These are phyloP conservation scores for Candida ficus DNA, from an alignment of 805 yeast genomes.

Conservation along the genomic window DNA sequence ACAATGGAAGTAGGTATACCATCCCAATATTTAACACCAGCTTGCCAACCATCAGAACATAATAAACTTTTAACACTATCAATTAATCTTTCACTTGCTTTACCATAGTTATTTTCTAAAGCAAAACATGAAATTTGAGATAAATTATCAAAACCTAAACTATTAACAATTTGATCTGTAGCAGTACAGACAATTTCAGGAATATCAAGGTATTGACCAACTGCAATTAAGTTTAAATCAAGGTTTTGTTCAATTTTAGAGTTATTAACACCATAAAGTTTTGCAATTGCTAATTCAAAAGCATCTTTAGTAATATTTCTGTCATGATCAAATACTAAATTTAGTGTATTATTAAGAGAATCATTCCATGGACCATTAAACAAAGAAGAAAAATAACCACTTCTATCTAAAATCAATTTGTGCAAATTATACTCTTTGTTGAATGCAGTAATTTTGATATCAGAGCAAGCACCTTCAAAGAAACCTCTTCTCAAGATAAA, in stretches of 20 bases:
- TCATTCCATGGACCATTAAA: constrained; percentile 41
- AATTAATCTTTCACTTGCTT: constrained; percentile 38
- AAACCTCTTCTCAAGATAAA: constrained; percentile 36
- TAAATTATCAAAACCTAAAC: constrained; percentile 32
- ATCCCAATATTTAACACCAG: constrained; percentile 41
- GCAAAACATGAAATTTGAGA: constrained; percentile 38
- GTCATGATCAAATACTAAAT: constrained; percentile 35
- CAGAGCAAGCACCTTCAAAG: constrained; percentile 42
- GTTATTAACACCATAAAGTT: constrained; percentile 41
- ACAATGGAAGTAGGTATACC: constrained; percentile 39
- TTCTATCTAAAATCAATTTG: constrained; percentile 37
- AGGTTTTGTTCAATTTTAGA: constrained; percentile 28
- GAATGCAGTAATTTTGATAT: constrained; percentile 44
- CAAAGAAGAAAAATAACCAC: constrained; percentile 43
- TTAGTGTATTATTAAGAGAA: constrained; percentile 18
- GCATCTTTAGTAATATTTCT: constrained; percentile 37
- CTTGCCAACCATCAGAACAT: constrained; percentile 45
- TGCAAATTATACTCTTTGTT: constrained; percentile 41
- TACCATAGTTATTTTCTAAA: constrained; percentile 37
- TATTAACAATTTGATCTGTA: constrained; percentile 33
- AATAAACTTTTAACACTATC: constrained; percentile 43
- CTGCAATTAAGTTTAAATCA: constrained; percentile 41
- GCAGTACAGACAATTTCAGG: constrained; percentile 39
- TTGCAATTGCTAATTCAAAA: constrained; percentile 42
- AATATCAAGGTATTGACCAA: constrained; percentile 45